Evolutionary conservation across 2,329 filamentous ascomycete species (phyloP).

Genomic region (Colletotrichum sp.): DNA sequence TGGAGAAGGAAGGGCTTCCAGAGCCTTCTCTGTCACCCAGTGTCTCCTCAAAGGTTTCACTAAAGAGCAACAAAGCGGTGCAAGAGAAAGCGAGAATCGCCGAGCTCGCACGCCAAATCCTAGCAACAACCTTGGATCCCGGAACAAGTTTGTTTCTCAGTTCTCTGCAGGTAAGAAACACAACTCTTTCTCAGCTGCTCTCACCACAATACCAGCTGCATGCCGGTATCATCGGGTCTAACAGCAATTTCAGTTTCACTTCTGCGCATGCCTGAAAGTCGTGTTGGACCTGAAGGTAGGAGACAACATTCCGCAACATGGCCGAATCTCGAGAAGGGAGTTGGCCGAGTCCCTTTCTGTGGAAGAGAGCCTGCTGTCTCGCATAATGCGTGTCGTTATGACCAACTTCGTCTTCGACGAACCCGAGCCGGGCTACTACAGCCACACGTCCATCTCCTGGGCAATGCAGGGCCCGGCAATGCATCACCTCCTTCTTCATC

Average conservation of each 20-base stretch:
- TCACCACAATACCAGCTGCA: background rate
- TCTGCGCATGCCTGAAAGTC: background rate
- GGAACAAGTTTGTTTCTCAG: background rate
- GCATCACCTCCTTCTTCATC: background rate
- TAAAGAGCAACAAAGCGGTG: background rate
- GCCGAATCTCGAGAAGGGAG: background rate
- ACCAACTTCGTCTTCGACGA: background rate
- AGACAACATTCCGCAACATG: background rate
- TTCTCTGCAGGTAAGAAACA: background rate
- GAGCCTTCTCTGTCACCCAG: background rate
- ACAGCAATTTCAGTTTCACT: background rate
- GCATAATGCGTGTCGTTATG: background rate
- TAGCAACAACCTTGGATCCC: background rate
- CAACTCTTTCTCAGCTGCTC: rapidly evolving
- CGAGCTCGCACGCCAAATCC: background rate
- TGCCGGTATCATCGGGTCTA: background rate
- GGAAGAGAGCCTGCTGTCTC: background rate
- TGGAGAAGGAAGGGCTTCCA: background rate
- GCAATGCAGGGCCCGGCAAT: background rate
- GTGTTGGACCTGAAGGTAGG: background rate
- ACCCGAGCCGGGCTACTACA: background rate
- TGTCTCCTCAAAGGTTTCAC: rapidly evolving
- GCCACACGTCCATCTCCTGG: background rate
- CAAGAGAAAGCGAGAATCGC: background rate
- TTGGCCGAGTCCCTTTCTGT: background rate